Base-by-base conservation (phyloP, 2,329 filamentous ascomycete genomes). In the Microascus cirrosus region DNA sequence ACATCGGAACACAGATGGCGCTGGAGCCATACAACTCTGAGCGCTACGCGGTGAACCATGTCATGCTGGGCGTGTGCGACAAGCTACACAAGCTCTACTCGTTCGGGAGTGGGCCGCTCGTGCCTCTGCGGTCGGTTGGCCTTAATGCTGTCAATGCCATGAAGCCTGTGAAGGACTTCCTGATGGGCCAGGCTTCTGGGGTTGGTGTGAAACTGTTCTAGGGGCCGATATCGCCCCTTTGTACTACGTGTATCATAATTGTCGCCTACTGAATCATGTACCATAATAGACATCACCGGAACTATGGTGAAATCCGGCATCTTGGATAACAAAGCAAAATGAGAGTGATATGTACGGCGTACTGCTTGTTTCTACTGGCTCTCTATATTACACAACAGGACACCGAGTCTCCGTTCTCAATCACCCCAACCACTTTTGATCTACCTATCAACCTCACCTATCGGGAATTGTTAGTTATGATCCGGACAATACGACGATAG, bases 81-180 rank as follows among this genome's bases (percentile, higher is more conserved):
- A 93, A 96, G 74, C 75, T 97, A 64, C 91, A 96, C 71, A 95
- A 93, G 74, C 73, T 96, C 51, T 97, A 96, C 71, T 87, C 86
- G n/a, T 83, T 90, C 0, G 84, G 84, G 24, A 85, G 82, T 60
- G 89, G 89, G 0, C 91, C 91, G 1, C 73, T 97, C 36, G 88
- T 96, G 20, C 86, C 87, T 64, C 76, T 92, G 55, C 80, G 93
- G 61, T 92, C 89, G 57, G 67, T 90, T 53, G 93, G 93, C 0
- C 71, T 97, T 61, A 81, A 77, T 61, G 82, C 87, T 8, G 87
- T 96, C 61, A 86, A 96, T 71, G 79, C 81, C 2, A 67, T 95
- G 66, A 80, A 82, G 0, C 83, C 87, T 42, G 66, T 96, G 59
- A 97, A 97, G 78, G 82, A 79, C 52, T 90, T 92, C 68, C 78